Evolutionary conservation across 2,329 filamentous ascomycete species (phyloP).

Genomic region (Trichocomaceae sp.): DNA sequence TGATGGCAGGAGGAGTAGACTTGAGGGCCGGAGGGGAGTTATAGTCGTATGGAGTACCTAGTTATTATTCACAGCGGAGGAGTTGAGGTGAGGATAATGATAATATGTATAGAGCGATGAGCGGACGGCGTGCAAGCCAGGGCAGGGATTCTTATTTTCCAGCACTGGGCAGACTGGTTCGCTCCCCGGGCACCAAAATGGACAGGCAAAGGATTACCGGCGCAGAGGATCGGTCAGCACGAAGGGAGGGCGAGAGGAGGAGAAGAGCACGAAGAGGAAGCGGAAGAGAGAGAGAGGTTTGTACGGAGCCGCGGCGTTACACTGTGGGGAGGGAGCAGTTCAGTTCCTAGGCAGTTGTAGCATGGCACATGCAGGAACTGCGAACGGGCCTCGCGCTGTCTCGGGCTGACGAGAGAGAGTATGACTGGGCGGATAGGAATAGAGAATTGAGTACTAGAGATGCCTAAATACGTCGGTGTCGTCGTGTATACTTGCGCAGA

Average conservation of each 20-base stretch:
- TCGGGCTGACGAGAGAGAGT: background rate
- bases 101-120: background rate
- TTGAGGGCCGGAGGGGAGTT: background rate
- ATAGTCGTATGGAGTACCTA: slow-evolving; percentile 9
- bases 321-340: slow-evolving; percentile 4
- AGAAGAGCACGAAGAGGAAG: slow-evolving; percentile 15
- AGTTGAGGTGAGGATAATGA: background rate
- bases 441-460: background rate
- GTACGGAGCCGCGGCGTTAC: slow-evolving; percentile 13
- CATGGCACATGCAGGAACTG: slow-evolving; percentile 15
- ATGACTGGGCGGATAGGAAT: slow-evolving; percentile 2
- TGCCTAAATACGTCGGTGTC: background rate
- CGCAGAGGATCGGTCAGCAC: background rate
- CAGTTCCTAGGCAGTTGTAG: background rate
- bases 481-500: no score
- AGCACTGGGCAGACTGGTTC: background rate
- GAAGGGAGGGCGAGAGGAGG: slow-evolving; percentile 15
- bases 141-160: background rate
- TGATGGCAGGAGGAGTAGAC: slow-evolving; percentile 23
- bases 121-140: background rate
- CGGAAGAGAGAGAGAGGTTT: background rate
- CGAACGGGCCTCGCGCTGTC: background rate
- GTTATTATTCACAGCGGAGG: background rate
- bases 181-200: background rate
- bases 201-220: background rate